phyloP scores from a whole-genome alignment of 495 filamentous ascomycete species.

The Usnea hakonensis region DNA sequence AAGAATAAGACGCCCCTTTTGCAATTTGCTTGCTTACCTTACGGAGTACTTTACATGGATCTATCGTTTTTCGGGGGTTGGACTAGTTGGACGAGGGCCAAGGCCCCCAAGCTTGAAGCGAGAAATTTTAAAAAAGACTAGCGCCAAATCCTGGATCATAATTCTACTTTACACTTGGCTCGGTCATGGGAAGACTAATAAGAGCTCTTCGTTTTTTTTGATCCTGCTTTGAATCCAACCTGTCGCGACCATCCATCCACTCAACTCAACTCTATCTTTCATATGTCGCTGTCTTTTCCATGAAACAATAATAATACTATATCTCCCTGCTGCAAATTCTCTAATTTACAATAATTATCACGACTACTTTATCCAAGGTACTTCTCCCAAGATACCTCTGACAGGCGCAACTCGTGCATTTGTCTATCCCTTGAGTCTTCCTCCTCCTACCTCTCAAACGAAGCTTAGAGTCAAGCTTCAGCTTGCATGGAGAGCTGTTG shows the following conservation, averaged over 20 bases:
- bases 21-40: too few relatives aligned
- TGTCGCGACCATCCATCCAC: neutral
- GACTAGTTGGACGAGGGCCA: neutral
- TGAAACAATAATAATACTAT: neutral
- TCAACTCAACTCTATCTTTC: neutral
- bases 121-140: neutral
- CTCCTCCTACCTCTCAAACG: neutral
- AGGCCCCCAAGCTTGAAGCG: neutral
- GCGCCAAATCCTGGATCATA: neutral
- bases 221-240: neutral
- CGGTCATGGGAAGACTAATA: constrained; percentile 1
- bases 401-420: neutral
- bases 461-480: constrained; percentile 3
- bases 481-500: constrained; percentile 13
- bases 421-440: neutral
- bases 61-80: too few relatives aligned
- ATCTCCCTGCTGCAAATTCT: neutral
- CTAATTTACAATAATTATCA: neutral
- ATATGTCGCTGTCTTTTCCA: constrained; percentile 5
- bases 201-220: too few relatives aligned
- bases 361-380: neutral
- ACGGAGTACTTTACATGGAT: too few relatives aligned
- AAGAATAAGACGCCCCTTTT: too few relatives aligned
- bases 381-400: neutral
- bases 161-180: neutral